Conservation (phyloP, 23 red algal species). For the Agarophyton chilense region DNA sequence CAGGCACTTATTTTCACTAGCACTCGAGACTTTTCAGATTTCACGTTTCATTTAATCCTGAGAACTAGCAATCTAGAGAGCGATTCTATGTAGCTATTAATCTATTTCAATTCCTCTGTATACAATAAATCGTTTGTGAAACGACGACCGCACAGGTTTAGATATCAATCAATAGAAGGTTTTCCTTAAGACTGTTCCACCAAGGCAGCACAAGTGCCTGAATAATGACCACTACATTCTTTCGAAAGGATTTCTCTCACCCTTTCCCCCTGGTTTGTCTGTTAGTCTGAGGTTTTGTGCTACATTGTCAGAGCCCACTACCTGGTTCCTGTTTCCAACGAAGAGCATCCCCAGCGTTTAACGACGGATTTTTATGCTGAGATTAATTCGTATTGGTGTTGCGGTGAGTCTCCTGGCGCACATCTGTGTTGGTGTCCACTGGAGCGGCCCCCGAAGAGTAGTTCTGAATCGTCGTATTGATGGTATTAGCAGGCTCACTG, state of each 20-base stretch:
- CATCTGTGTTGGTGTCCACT: not conserved
- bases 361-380: not conserved
- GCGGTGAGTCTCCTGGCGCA: conserved; percentile 4
- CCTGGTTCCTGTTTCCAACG: not conserved
- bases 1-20: not conserved
- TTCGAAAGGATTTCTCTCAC: not conserved
- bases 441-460: not conserved
- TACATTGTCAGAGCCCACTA: not conserved
- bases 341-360: not conserved
- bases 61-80: not conserved
- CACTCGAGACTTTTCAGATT: not conserved
- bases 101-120: not conserved
- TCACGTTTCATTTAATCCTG: not conserved
- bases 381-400: not conserved
- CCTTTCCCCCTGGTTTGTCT: too few species aligned
- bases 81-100: not conserved
- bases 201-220: not conserved
- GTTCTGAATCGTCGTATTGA: not conserved
- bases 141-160: too few species aligned
- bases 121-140: not conserved
- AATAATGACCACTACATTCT: not conserved
- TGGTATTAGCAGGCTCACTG: not conserved
- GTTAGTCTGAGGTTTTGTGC: too few species aligned
- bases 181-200: not conserved
- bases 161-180: not conserved